These are phyloP conservation scores for Haplosporangium sp. DNA, from an alignment of 371 early-diverging fungal species.

Conservation along the genomic window DNA sequence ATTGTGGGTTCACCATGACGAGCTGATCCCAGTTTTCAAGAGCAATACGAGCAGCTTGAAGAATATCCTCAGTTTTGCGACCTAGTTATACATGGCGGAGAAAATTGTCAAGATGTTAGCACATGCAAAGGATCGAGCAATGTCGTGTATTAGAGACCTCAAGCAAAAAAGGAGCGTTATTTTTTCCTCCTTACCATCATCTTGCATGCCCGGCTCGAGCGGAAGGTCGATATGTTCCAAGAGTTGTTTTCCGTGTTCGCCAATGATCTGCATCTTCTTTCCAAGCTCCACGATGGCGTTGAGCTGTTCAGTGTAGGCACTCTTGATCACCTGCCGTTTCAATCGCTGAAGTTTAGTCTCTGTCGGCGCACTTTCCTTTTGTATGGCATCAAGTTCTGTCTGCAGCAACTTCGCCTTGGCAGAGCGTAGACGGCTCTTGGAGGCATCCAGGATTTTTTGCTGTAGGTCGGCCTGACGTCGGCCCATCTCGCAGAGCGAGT, in stretches of 20 bases:
- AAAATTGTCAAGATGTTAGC: background rate
- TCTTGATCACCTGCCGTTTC: slow-evolving; percentile 49
- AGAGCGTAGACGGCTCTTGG: slow-evolving; percentile 34
- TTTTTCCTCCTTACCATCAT: slow-evolving; percentile 25
- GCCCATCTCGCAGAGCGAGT: slow-evolving; percentile 55
- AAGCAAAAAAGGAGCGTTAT: background rate
- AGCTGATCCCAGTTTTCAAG: slow-evolving; percentile 50
- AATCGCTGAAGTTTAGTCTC: slow-evolving; percentile 39
- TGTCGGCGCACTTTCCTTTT: slow-evolving; percentile 37
- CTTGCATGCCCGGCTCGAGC: background rate
- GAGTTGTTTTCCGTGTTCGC: slow-evolving; percentile 43
- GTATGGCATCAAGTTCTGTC: slow-evolving; percentile 42
- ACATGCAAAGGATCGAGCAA: too few species aligned
- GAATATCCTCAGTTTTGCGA: slow-evolving; percentile 50
- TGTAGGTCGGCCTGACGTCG: slow-evolving; percentile 47
- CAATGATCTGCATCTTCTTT: slow-evolving; percentile 54
- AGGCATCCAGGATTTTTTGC: slow-evolving; percentile 45
- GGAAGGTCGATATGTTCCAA: slow-evolving; percentile 47
- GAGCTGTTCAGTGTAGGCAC: slow-evolving; percentile 46
- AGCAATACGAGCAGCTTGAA: slow-evolving; percentile 41
- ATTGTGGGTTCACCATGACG: slow-evolving; percentile 31
- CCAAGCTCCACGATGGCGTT: slow-evolving; percentile 51
- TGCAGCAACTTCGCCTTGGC: slow-evolving; percentile 43
- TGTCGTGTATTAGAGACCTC: background rate
- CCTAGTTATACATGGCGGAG: slow-evolving; percentile 5